Base-by-base conservation (phyloP, 345 rosid genomes). In the Aegle marmelos region DNA sequence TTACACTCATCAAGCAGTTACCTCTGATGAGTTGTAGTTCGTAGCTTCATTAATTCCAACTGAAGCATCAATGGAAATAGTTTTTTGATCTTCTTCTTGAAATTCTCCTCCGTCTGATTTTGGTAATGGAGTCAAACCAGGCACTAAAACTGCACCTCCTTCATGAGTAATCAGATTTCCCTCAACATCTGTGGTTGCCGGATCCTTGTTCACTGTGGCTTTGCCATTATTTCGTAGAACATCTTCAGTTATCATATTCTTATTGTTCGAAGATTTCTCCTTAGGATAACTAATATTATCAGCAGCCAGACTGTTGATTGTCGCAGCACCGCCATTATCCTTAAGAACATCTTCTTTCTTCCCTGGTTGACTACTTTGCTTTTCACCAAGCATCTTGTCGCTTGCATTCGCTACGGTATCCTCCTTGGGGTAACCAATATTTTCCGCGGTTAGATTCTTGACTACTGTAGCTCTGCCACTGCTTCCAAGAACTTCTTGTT, bases 111-210 rank as follows among this genome's bases (percentile, higher is more conserved):
- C 88, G 10, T 53, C 76, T 70, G 77, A 75, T 24, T 25, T 76
- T 64, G 89, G 50, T 62, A 68, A 54, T 37, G 87, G 77, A 73
- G 83, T 60, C 79, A 90, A 84, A n/a, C 93, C 97, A n/a, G 95
- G 97, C 31, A 93, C 90, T 75, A 91, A 87, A 77, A 89, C 89
- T 53, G 91, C 83, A 77, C 60, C 88, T 76, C 78, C 92, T 74
- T 82, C 92, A 65, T 59, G 64, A 14, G 37, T 66, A 72, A 85
- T 72, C 79, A 82, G 81, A 74, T 70, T 83, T 83, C 71, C 86
- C 31, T 84, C 57, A 33, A 76, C 70, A 73, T 80, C 76, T 3
- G 28, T 48, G 63, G 24, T 81, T 31, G 54, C 61, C 0, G 41
- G 65, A 73, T 78, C 59, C 37, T 56, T 57, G 21, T 9, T 36